Percentiles rank a stretch among this genome's conserved stretches.
phyloP scores from a whole-genome alignment of 1,284 basidiomycete species.

The Puccinia polysora region DNA sequence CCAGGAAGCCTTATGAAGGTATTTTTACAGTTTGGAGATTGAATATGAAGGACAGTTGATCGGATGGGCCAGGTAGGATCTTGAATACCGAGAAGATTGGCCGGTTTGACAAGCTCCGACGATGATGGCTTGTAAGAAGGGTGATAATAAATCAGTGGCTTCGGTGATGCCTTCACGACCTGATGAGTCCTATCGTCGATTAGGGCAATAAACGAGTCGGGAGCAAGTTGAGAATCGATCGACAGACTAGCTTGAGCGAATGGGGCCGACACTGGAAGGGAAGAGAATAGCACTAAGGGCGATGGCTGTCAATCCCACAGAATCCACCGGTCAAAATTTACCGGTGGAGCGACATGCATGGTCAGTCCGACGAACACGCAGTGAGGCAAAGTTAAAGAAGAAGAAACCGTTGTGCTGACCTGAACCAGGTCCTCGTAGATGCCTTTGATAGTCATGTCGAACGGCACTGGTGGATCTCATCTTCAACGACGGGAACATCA shows the following conservation, averaged over 20 bases:
- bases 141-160: slow-evolving; percentile 18
- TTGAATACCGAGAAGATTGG: slow-evolving; percentile 11
- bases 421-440: slow-evolving; percentile 24
- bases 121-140: background rate
- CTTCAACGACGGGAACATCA: too few relatives aligned
- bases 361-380: too few relatives aligned
- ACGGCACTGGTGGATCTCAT: too few relatives aligned
- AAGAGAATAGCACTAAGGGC: slow-evolving; percentile 27
- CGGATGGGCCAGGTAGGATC: slow-evolving; percentile 4
- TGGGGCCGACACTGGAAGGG: slow-evolving; percentile 32
- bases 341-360: too few relatives aligned
- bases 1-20: slow-evolving; percentile 29
- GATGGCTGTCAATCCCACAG: too few relatives aligned
- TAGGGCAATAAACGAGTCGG: slow-evolving; percentile 29
- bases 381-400: background rate
- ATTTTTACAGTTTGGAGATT: slow-evolving; percentile 32
- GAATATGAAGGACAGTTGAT: slow-evolving; percentile 33
- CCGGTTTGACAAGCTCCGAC: background rate
- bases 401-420: background rate
- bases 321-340: too few relatives aligned
- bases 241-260: slow-evolving; percentile 25
- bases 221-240: slow-evolving; percentile 21
- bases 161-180: background rate
- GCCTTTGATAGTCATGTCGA: background rate
- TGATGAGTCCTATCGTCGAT: slow-evolving; percentile 28